Evolutionary conservation across 371 early-diverging fungal genomes (phyloP).

Genomic region (Amoeboaphelidium protococcarum): DNA sequence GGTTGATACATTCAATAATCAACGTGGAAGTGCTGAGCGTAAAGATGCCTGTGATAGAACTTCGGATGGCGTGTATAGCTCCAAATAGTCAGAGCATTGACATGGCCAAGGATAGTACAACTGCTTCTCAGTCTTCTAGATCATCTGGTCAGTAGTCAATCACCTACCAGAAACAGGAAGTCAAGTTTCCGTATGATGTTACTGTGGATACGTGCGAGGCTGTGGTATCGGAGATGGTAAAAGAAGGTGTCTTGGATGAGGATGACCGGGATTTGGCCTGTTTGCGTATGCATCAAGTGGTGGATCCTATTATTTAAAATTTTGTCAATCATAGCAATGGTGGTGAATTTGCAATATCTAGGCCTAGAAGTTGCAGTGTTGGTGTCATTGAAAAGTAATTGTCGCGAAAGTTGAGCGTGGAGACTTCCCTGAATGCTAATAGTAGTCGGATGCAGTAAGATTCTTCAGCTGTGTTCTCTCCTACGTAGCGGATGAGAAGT

Average conservation of each 20-base stretch:
- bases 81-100: constrained; percentile 1
- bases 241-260: constrained; percentile 15
- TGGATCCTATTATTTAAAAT: no score
- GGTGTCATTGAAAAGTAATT: no score
- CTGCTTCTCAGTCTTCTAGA: background rate
- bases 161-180: constrained; percentile 10
- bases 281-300: no score
- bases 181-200: constrained; percentile 42
- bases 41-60: background rate
- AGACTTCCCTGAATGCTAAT: no score
- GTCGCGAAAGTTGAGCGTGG: no score
- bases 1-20: constrained; percentile 16
- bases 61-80: constrained; percentile 2
- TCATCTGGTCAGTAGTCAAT: constrained; percentile 9
- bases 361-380: no score
- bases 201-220: constrained; percentile 37
- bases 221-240: constrained; percentile 32
- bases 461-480: no score
- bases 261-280: constrained; percentile 14
- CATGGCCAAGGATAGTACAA: constrained; percentile 1
- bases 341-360: no score
- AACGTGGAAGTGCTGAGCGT: constrained; percentile 8
- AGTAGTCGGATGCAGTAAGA: no score
- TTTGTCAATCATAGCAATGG: no score
- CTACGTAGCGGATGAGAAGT: no score